Evolutionary conservation across 805 yeast genomes (phyloP).

Genomic region (Wickerhamiella galacta): DNA sequence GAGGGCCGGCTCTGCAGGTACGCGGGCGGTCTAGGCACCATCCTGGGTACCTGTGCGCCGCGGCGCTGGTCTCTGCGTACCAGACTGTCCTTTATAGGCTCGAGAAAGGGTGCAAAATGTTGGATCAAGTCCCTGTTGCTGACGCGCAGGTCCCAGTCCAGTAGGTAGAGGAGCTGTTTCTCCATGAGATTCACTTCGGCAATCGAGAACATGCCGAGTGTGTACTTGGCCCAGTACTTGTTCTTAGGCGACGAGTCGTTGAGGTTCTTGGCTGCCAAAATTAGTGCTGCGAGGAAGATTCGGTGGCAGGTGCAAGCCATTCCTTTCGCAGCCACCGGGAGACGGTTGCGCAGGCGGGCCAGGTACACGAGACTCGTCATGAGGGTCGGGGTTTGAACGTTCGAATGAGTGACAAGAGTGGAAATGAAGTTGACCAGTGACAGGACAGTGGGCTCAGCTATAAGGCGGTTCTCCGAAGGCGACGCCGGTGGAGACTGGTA

Average conservation of each 20-base stretch:
- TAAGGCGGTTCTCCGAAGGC: conserved; percentile 5
- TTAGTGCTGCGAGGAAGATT: conserved; percentile 74
- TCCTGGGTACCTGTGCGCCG: no score
- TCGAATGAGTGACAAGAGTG: conserved; percentile 57
- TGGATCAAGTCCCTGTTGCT: conserved; percentile 50
- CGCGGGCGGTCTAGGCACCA: no score
- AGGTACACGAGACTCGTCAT: conserved; percentile 85
- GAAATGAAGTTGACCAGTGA: conserved; percentile 40
- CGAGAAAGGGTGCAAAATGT: conserved; percentile 58
- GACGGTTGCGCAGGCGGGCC: conserved; percentile 52
- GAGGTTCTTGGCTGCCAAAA: conserved; percentile 78
- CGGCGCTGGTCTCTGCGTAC: conserved; percentile 4
- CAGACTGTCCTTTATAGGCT: conserved; percentile 47
- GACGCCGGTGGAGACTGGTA: conserved; percentile 15
- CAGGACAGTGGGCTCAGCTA: conserved; percentile 18
- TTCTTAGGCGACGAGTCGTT: conserved; percentile 92
- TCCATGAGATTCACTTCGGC: conserved; percentile 83
- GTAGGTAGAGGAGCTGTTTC: conserved; percentile 62
- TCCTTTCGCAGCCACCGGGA: conserved; percentile 82
- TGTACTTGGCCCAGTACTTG: conserved; percentile 90
- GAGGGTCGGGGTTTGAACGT: conserved; percentile 86
- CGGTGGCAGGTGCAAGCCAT: conserved; percentile 83
- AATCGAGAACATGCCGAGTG: conserved; percentile 63
- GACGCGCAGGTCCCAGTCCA: conserved; percentile 74
- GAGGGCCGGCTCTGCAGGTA: no score